Evolutionary conservation across 371 early-diverging fungal species (phyloP), one percentile per base, ranked within the genome.

Genomic region (Mortierella sp.): DNA sequence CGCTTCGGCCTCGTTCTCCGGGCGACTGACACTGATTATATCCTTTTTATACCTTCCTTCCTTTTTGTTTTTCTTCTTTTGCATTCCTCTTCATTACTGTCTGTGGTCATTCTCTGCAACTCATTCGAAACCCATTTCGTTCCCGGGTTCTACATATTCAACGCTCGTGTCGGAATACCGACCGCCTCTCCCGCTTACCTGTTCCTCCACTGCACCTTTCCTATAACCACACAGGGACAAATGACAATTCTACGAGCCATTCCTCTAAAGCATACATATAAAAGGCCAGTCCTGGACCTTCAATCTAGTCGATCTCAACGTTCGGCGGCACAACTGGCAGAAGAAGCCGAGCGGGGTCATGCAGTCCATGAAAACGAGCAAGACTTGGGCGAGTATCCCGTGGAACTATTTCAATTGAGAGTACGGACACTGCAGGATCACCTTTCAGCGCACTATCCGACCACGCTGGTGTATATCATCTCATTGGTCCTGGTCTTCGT

Each of bases 161-260:
- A n/a, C n/a, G n/a, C n/a, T n/a, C n/a, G n/a, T n/a, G n/a, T n/a
- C n/a, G n/a, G n/a, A n/a, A n/a, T n/a, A n/a, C n/a, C n/a, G n/a
- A n/a, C n/a, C n/a, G n/a, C n/a, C n/a, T n/a, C n/a, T n/a, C n/a
- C n/a, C n/a, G n/a, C n/a, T n/a, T n/a, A n/a, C 50, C 46, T 3
- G 2, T 30, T 19, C 31, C 6, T 30, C 17, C 14, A 6, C 19
- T 27, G 12, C 32, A 53, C 28, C 23, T 43, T n/a, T 21, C 41
- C 41, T 2, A 27, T 49, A 34, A 32, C 42, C 21, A 49, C 14
- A 49, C 21, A 59, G 21, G n/a, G 23, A 56, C 30, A 5, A 31
- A 72, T 72, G 73, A 55, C 73, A 9, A 63, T 73, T 46, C 52
- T 73, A 12, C 41, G 60, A 31, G 58, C 68, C 2, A 48, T 73